A percentile compares a stretch with the other conserved stretches of the same genome.
phyloP scores from a whole-genome alignment of 345 rosid genomes.

The Anastatica hierochuntica region DNA sequence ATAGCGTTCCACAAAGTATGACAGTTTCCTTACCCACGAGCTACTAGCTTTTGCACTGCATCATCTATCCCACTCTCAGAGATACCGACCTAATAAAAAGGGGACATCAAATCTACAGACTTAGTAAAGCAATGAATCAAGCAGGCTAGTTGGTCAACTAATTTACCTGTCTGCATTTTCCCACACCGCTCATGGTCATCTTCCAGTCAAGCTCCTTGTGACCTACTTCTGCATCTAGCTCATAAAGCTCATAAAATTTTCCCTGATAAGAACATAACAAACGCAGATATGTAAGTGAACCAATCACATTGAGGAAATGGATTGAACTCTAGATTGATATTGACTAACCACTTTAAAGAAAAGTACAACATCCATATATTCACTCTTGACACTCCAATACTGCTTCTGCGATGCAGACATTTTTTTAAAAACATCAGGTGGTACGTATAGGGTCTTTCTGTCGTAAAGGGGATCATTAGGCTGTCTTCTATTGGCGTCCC shows the following conservation, averaged over 20 bases:
- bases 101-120: background rate
- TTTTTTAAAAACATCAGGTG: constrained; percentile 57
- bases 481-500: constrained; percentile 68
- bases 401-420: constrained; percentile 94
- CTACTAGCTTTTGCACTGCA: constrained; percentile 80
- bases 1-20: background rate
- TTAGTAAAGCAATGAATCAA: background rate
- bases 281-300: constrained; percentile 10
- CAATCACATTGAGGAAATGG: background rate
- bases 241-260: constrained; percentile 90
- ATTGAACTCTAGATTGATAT: background rate
- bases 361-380: constrained; percentile 82
- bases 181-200: constrained; percentile 84
- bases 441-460: constrained; percentile 66
- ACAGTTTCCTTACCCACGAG: constrained; percentile 63
- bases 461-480: constrained; percentile 74
- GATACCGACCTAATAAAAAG: constrained; percentile 67
- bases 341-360: constrained; percentile 97
- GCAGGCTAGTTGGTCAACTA: background rate
- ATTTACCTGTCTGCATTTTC: constrained; percentile 93
- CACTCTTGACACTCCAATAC: constrained; percentile 75
- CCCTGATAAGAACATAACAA: constrained; percentile 43
- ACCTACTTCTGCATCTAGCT: constrained; percentile 92
- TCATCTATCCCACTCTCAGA: constrained; percentile 85
- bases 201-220: constrained; percentile 96